Evolutionary conservation across 2,329 filamentous ascomycete species (phyloP).

Genomic region (Zasmidium angulare): DNA sequence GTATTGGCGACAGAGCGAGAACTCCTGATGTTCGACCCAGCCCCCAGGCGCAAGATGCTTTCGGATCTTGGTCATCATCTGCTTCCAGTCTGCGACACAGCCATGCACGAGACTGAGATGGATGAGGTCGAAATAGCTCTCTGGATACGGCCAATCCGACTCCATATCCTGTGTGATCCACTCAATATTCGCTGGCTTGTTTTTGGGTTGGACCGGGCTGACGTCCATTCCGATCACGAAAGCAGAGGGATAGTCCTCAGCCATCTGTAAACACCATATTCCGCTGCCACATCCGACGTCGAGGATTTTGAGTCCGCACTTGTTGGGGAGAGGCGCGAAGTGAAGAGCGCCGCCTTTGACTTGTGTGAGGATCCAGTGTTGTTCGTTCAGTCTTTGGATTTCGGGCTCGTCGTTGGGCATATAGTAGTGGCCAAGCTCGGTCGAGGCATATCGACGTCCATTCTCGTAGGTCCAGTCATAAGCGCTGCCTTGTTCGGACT

Average conservation of each 20-base stretch:
- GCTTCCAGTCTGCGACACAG: conserved; percentile 21
- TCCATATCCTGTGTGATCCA: conserved; percentile 26
- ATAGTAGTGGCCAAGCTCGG: conserved; percentile 25
- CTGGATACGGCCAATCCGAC: conserved; percentile 22
- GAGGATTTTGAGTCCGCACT: conserved; percentile 14
- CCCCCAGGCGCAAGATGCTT: conserved; percentile 31
- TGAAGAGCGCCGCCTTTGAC: conserved; percentile 19
- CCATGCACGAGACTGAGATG: conserved; percentile 29
- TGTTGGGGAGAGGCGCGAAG: conserved; percentile 17
- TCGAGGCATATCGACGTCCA: conserved; percentile 26
- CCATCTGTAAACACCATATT: conserved; percentile 27
- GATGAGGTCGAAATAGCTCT: conserved; percentile 26
- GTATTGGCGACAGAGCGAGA: conserved; percentile 22
- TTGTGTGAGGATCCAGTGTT: conserved; percentile 25
- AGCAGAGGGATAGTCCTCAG: conserved; percentile 24
- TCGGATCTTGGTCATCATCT: conserved; percentile 20
- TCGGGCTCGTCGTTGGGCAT: conserved; percentile 28
- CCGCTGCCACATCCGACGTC: conserved; percentile 28
- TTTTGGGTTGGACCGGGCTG: conserved; percentile 24
- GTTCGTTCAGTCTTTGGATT: conserved; percentile 27
- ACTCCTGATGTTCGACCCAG: conserved; percentile 36
- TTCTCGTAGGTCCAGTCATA: conserved; percentile 23
- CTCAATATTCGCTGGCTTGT: conserved; percentile 24
- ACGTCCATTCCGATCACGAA: conserved; percentile 26
- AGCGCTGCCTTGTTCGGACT: not conserved